Conservation (phyloP, 2,329 filamentous ascomycete genomes). For the Fusarium sp. region DNA sequence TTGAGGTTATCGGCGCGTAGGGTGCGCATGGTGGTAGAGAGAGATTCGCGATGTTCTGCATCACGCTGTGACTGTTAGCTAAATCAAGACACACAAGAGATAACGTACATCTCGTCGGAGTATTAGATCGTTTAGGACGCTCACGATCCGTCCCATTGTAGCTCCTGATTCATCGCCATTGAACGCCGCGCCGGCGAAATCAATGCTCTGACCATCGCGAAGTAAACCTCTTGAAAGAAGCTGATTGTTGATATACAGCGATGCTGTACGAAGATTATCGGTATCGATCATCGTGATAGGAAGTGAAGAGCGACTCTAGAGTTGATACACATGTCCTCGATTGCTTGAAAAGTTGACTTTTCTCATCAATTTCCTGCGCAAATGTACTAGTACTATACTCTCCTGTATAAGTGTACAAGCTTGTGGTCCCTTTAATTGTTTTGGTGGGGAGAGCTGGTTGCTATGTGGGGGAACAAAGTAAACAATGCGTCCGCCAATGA, state of each 20-base stretch:
- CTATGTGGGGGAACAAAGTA: constrained; percentile 54
- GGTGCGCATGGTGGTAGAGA: constrained; percentile 81
- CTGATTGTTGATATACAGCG: constrained; percentile 80
- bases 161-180: constrained; percentile 66
- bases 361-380: constrained; percentile 23
- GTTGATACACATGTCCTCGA: constrained; percentile 41
- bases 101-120: constrained; percentile 81
- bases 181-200: constrained; percentile 79
- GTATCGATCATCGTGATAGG: constrained; percentile 63
- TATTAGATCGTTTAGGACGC: constrained; percentile 93
- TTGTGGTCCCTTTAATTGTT: constrained; percentile 30
- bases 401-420: constrained; percentile 37
- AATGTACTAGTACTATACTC: constrained; percentile 19
- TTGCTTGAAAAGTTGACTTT: constrained; percentile 22
- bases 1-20: constrained; percentile 81
- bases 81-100: neutral
- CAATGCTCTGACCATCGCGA: constrained; percentile 78
- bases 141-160: constrained; percentile 89
- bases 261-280: constrained; percentile 74
- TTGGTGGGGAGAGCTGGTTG: constrained; percentile 52
- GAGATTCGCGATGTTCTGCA: constrained; percentile 85
- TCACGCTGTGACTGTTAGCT: constrained; percentile 73
- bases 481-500: constrained; percentile 49
- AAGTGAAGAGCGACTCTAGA: constrained; percentile 20
- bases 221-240: constrained; percentile 74